Evolutionary conservation across 192 early-diverging fungal genomes (phyloP).

Genomic region (Rhizoclosmatium sp.): DNA sequence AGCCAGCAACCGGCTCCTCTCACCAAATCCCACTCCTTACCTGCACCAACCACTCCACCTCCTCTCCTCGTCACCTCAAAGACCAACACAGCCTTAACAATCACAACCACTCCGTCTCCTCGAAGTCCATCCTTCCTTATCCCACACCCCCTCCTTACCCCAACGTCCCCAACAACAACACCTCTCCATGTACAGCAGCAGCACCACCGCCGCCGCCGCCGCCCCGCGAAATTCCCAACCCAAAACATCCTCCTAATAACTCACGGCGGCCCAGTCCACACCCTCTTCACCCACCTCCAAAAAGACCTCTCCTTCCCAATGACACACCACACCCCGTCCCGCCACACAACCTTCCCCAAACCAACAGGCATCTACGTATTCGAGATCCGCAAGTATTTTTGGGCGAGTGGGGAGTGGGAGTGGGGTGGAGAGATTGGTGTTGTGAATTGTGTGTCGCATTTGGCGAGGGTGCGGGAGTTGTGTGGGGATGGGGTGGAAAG

Average conservation of each 20-base stretch:
- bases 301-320: conserved; percentile 51
- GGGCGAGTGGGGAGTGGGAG: conserved; percentile 50
- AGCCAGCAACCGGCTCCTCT: background rate
- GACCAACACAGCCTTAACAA: background rate
- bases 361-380: conserved; percentile 49
- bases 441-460: conserved; percentile 56
- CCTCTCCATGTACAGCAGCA: background rate
- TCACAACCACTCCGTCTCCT: background rate
- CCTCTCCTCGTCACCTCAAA: background rate
- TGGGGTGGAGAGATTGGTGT: conserved; percentile 49
- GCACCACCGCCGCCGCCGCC: background rate
- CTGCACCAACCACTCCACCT: conserved; percentile 5
- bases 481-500: background rate
- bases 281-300: conserved; percentile 47
- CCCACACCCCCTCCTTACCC: conserved; percentile 30
- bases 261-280: conserved; percentile 55
- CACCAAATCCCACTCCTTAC: conserved; percentile 10
- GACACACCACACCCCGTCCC: background rate
- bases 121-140: background rate
- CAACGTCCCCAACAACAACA: conserved; percentile 14
- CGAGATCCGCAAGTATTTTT: conserved; percentile 43
- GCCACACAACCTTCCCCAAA: conserved; percentile 53
- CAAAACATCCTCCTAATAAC: conserved; percentile 55
- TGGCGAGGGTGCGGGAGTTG: conserved; percentile 38
- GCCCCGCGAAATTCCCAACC: conserved; percentile 7